Percentiles rank a stretch among this genome's conserved stretches.
These are phyloP conservation scores for Arctostaphylos glauca DNA, from an alignment of 148 eudicot species.

Conservation along the genomic window DNA sequence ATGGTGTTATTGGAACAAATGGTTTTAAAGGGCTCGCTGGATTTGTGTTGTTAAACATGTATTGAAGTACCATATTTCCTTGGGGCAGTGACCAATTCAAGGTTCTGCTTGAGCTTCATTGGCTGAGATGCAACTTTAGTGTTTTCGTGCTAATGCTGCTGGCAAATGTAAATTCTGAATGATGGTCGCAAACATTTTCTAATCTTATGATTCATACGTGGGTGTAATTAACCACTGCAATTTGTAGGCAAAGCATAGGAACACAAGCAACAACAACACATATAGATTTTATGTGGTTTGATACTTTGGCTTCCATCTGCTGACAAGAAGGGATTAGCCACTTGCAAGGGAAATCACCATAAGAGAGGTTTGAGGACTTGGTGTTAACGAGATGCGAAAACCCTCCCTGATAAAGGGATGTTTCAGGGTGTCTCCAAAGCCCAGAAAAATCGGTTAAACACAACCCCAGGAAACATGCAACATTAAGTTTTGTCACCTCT, in stretches of 20 bases:
- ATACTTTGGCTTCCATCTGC: neutral
- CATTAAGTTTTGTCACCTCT: neutral
- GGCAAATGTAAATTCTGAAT: neutral
- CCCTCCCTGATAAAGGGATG: neutral
- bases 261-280: neutral
- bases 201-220: neutral
- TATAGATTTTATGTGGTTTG: neutral
- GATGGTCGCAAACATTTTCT: neutral
- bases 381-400: neutral
- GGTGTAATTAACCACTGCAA: neutral
- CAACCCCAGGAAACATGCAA: neutral
- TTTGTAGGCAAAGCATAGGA: neutral
- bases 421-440: neutral
- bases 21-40: neutral
- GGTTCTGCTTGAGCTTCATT: neutral
- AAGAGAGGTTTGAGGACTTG: neutral
- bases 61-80: neutral
- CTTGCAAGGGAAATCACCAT: neutral
- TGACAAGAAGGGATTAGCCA: constrained; percentile 3
- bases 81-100: neutral
- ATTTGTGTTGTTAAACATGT: neutral
- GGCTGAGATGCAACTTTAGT: neutral
- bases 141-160: neutral
- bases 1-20: neutral
- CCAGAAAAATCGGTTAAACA: neutral